Percentiles rank a stretch among this genome's conserved stretches.
Conservation (phyloP, 805 yeast species). For the Zygosaccharomyces bailii region DNA sequence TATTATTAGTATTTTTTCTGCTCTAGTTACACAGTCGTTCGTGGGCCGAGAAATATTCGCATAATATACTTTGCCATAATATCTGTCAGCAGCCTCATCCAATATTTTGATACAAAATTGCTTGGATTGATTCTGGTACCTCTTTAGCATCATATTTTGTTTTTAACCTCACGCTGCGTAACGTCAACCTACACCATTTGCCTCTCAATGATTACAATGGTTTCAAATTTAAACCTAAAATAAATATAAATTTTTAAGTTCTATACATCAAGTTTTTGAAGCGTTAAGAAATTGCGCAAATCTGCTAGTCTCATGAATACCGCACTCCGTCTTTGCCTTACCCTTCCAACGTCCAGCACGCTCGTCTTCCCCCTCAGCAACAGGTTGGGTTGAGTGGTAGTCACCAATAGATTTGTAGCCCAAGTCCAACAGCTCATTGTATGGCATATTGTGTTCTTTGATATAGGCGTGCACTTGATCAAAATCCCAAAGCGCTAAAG, state of each 20-base stretch:
- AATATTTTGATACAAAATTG: too few relatives aligned
- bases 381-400: constrained; percentile 91
- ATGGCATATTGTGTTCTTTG: constrained; percentile 70
- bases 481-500: constrained; percentile 81
- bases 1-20: too few relatives aligned
- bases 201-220: too few relatives aligned
- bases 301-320: constrained; percentile 79
- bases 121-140: too few relatives aligned
- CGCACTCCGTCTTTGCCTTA: constrained; percentile 88
- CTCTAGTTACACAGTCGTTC: too few relatives aligned
- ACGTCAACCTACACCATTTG: too few relatives aligned
- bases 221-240: too few relatives aligned
- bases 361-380: constrained; percentile 88
- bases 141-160: too few relatives aligned
- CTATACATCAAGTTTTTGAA: constrained; percentile 12
- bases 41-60: too few relatives aligned
- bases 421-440: constrained; percentile 73
- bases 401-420: constrained; percentile 94
- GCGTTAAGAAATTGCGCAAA: constrained; percentile 57
- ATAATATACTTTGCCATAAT: too few relatives aligned
- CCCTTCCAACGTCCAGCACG: constrained; percentile 98
- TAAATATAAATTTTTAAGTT: constrained; percentile 5
- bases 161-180: too few relatives aligned
- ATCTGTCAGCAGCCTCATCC: too few relatives aligned
- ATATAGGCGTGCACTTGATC: constrained; percentile 66